Evolutionary conservation across 208 protist species (phyloP), one percentile per base, ranked within the genome.

Genomic region (Baffinella frigidus): DNA sequence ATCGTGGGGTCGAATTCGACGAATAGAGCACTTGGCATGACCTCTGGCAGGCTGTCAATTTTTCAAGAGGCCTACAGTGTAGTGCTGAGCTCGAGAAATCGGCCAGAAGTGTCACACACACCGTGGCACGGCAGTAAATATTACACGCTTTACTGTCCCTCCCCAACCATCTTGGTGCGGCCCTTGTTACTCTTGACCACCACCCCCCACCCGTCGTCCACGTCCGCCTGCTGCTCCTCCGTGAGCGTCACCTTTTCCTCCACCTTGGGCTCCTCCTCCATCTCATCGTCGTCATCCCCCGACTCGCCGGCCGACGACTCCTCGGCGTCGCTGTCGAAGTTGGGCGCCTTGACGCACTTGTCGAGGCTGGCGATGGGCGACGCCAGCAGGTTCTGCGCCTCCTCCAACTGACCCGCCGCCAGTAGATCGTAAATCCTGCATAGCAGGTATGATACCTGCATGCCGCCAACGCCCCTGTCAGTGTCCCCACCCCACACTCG

Each of bases 161-260:
- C n/a, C n/a, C n/a, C n/a, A n/a, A n/a, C n/a, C n/a, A n/a, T n/a
- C n/a, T n/a, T n/a, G n/a, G n/a, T n/a, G n/a, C n/a, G n/a, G n/a
- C n/a, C n/a, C n/a, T n/a, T n/a, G n/a, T n/a, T n/a, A n/a, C n/a
- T 73, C 61, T 50, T 41, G 11, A 90, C 83, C 3, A 90, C 83
- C 11, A 90, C 83, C 0, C 83, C 83, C 83, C 83, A 90, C 64
- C 83, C 83, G 41, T 90, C 83, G 72, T 90, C 83, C 27, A 90
- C 33, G 83, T 90, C 83, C 14, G 83, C 83, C 50, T 90, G 83
- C 44, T 87, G 77, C 77, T 87, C 77, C 1, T 11, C 41, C 24
- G 41, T 87, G n/a, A 87, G 36, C 39, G 45, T 43, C 43, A 87
- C 77, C 50, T 56, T 71, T 43, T 87, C 77, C 27, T 11, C 27